Percentiles rank a stretch among this genome's conserved stretches.
phyloP scores from a whole-genome alignment of 441 rosid genomes.

The Capsella rubella region DNA sequence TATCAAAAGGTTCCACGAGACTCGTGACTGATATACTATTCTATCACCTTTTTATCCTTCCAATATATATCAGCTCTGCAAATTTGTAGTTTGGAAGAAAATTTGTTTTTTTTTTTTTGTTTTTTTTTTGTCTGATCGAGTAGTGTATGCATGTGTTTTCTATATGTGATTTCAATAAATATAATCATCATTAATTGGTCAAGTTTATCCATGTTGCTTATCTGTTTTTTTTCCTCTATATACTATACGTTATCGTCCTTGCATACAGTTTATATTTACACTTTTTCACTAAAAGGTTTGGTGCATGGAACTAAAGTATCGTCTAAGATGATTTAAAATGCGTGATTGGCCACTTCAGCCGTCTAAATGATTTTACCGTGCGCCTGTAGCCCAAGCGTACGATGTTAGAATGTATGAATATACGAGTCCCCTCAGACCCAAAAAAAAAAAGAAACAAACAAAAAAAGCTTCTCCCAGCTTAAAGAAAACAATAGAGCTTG shows the following conservation, averaged over 20 bases:
- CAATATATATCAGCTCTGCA: background rate
- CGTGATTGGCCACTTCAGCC: background rate
- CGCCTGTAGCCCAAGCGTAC: background rate
- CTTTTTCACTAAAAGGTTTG: background rate
- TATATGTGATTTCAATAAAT: conserved; percentile 33
- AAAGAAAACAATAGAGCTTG: background rate
- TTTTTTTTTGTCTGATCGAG: background rate
- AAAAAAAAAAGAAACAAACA: background rate
- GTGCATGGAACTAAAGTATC: background rate
- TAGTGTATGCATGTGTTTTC: conserved; percentile 13
- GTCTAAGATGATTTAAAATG: background rate
- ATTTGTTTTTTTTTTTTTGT: background rate
- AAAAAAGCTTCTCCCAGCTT: background rate
- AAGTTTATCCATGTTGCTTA: conserved; percentile 1
- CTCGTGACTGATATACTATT: conserved; percentile 40
- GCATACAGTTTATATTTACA: background rate
- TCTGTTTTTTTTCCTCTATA: background rate
- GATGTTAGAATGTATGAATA: background rate
- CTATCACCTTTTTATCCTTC: background rate
- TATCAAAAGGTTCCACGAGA: conserved; percentile 46
- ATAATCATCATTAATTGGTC: conserved; percentile 7
- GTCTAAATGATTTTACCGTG: background rate
- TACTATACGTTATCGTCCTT: background rate
- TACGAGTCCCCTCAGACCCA: background rate
- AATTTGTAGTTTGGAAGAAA: conserved; percentile 5